These are phyloP conservation scores for Populus pruinosa DNA, from an alignment of 345 rosid genomes.

Conservation along the genomic window DNA sequence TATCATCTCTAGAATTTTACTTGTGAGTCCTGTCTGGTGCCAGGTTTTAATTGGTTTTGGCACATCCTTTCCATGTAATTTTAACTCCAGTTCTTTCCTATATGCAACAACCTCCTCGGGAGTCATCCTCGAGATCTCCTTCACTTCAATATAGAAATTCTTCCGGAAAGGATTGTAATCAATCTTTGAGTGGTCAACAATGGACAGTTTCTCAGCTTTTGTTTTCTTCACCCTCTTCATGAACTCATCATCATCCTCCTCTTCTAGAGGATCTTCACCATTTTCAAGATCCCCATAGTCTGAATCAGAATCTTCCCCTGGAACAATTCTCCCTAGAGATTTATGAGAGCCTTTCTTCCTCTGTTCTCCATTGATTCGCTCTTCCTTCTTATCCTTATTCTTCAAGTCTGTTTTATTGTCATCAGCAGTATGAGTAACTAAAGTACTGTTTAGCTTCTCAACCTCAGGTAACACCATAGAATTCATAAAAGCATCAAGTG, in stretches of 20 bases:
- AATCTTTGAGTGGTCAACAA: constrained; percentile 92
- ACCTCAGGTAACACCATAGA: constrained; percentile 90
- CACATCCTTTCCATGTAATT: constrained; percentile 93
- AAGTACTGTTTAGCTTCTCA: constrained; percentile 56
- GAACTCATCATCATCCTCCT: constrained; percentile 94
- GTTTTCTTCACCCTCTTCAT: constrained; percentile 99
- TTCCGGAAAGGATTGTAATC: constrained; percentile 78
- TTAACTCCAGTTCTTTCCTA: constrained; percentile 84
- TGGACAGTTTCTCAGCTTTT: constrained; percentile 81
- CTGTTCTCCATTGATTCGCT: constrained; percentile 39
- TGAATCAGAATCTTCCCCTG: constrained; percentile 92
- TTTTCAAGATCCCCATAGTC: constrained; percentile 64
- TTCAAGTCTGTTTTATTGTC: constrained; percentile 26
- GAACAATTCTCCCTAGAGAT: constrained; percentile 84
- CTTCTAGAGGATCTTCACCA: constrained; percentile 60
- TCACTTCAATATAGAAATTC: constrained; percentile 83
- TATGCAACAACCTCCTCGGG: constrained; percentile 73
- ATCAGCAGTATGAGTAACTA: constrained; percentile 26
- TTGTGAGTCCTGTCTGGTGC: constrained; percentile 93
- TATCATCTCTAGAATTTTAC: constrained; percentile 77
- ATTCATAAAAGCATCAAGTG: constrained; percentile 95
- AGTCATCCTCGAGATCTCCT: constrained; percentile 77
- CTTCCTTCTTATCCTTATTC: constrained; percentile 34
- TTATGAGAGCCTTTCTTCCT: constrained; percentile 56
- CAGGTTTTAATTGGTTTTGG: constrained; percentile 84